Conservation (phyloP, 2,329 filamentous ascomycete genomes). For the Alternaria solani region DNA sequence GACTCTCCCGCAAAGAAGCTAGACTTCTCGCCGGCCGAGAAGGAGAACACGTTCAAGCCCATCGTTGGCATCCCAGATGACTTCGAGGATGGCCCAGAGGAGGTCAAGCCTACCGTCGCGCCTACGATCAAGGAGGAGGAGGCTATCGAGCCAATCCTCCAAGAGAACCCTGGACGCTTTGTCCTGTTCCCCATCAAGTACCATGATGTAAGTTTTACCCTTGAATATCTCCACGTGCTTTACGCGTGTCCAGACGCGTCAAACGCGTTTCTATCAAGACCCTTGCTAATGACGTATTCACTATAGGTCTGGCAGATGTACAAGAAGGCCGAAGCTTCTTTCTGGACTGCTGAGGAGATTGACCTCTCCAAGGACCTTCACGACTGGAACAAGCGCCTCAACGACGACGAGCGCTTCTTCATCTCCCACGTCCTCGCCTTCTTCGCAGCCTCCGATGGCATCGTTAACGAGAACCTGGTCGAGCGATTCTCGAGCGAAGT, state of each 20-base stretch:
- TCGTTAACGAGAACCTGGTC: slow-evolving; percentile 99
- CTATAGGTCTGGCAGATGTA: slow-evolving; percentile 99
- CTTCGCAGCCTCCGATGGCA: slow-evolving; percentile 98
- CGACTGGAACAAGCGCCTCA: slow-evolving; percentile 98
- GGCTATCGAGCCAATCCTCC: slow-evolving; percentile 85
- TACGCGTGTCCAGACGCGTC: slow-evolving; percentile 69
- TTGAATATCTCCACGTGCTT: slow-evolving; percentile 20
- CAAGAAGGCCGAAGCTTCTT: slow-evolving; percentile 99
- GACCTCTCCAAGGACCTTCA: slow-evolving; percentile 98
- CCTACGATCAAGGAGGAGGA: slow-evolving; percentile 69
- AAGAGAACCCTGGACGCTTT: slow-evolving; percentile 95
- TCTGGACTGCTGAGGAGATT: slow-evolving; percentile 99
- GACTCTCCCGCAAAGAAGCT: slow-evolving; percentile 93
- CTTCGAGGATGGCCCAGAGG: slow-evolving; percentile 47
- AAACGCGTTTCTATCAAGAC: slow-evolving; percentile 32
- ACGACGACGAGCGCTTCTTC: slow-evolving; percentile 97
- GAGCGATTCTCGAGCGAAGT: slow-evolving; percentile 98
- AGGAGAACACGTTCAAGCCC: slow-evolving; percentile 78
- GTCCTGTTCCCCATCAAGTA: slow-evolving; percentile 99
- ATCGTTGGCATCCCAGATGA: slow-evolving; percentile 60
- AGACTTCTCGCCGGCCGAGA: slow-evolving; percentile 74
- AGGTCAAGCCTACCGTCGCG: slow-evolving; percentile 63
- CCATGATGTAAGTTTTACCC: slow-evolving; percentile 79
- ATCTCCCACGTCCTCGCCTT: slow-evolving; percentile 98
- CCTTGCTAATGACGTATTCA: slow-evolving; percentile 39